Evolutionary conservation across 257 asterid genomes (phyloP), one percentile per base, ranked within the genome.

Genomic region (Solanum raphanifolium): DNA sequence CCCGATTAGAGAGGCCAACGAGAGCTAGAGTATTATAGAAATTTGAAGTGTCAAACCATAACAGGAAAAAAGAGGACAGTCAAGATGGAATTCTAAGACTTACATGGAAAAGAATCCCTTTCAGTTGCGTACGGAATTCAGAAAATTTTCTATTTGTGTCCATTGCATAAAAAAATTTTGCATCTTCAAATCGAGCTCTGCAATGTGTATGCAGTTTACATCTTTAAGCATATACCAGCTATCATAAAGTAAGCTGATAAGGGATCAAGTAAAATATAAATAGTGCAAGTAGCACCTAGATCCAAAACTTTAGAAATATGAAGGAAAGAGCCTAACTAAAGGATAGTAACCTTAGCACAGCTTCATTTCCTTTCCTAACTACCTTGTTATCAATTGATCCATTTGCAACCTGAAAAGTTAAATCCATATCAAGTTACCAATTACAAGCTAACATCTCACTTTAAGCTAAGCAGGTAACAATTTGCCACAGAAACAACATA

Each of bases 111-210:
- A 97, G 98, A 91, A 97, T 97, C 86, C 98, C 98, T 91, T 95
- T 93, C 90, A 97, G 91, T 90, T 95, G 98, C 90, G 91, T 79
- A 83, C 94, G 94, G 85, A 95, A 97, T 90, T 97, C 99, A 58
- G 98, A 95, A 91, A 93, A 95, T 87, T 92, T 93, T 91, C 91
- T 95, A 89, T 96, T 93, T 55, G 98, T 95, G 91, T 97, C 99
- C 97, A 92, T 89, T 94, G 91, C 97, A 90, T 95, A 97, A 94
- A 97, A 97, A 91, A 95, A 97, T 90, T 95, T 97, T 32, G 99
- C 99, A 93, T 97, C 99, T 91, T 97, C 99, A 90, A 94, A 97
- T 58, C 99, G 95, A 90, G 99, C 99, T 90, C 98, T 97, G 95
- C 29, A 71, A 91, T 69, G 83, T 23, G 87, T 58, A 46, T 83